These are phyloP conservation scores for Otatea glauca DNA, from an alignment of 176 grass and related monocot species.

Conservation along the genomic window DNA sequence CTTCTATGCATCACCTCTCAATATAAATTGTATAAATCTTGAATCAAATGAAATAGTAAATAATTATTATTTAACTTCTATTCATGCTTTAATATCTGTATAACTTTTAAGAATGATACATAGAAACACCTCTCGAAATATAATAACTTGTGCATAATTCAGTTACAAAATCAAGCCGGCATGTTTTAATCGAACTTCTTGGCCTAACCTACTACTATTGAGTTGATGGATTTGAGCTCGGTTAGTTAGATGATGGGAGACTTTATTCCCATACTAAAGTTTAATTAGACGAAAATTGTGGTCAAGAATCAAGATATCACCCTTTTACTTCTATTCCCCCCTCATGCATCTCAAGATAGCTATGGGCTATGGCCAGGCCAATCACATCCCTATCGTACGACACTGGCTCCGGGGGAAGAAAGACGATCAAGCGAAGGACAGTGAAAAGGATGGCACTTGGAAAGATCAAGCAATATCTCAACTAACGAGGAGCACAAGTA, in stretches of 20 bases:
- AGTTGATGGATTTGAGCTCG: not conserved
- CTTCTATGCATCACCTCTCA: too few species aligned
- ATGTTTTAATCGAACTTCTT: not conserved
- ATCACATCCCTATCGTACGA: not conserved
- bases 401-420: not conserved
- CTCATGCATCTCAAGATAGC: not conserved
- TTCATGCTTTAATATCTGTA: too few species aligned
- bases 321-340: not conserved
- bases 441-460: constrained; percentile 32
- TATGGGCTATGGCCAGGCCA: not conserved
- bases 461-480: not conserved
- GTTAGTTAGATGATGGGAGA: not conserved
- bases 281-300: not conserved
- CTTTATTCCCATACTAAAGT: not conserved
- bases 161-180: not conserved
- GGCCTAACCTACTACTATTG: not conserved
- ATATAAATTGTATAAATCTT: too few species aligned
- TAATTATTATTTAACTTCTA: too few species aligned
- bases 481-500: not conserved
- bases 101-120: too few species aligned
- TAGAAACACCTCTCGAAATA: too few species aligned
- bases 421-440: constrained; percentile 10
- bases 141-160: too few species aligned
- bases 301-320: not conserved
- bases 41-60: too few species aligned